phyloP scores from a whole-genome alignment of 2,329 filamentous ascomycete genomes.

The Venturia aucupariae region DNA sequence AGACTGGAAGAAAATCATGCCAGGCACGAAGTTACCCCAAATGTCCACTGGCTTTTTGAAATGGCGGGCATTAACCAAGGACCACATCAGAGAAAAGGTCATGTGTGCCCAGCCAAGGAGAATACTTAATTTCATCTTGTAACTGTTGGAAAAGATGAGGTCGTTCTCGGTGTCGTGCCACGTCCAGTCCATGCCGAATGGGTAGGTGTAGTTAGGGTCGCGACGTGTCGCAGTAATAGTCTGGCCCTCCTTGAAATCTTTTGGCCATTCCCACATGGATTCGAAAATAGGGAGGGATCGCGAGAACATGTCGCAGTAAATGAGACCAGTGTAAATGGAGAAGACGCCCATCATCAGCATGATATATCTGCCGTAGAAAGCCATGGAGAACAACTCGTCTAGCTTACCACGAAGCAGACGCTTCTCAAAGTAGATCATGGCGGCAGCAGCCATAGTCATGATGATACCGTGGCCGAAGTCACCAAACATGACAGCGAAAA shows the following conservation, averaged over 20 bases:
- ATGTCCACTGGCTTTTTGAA: conserved; percentile 95
- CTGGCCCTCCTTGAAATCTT: conserved; percentile 55
- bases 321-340: conserved; percentile 91
- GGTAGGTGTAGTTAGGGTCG: conserved; percentile 73
- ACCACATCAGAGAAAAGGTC: conserved; percentile 93
- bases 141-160: conserved; percentile 91
- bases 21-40: conserved; percentile 93
- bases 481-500: conserved; percentile 99
- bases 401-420: conserved; percentile 75
- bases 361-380: conserved; percentile 97
- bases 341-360: conserved; percentile 97
- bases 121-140: conserved; percentile 99
- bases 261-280: conserved; percentile 82
- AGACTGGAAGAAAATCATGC: conserved; percentile 99
- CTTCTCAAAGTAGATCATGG: conserved; percentile 97
- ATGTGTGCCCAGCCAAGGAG: conserved; percentile 96
- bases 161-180: conserved; percentile 97
- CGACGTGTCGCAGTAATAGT: conserved; percentile 56
- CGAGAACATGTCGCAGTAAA: conserved; percentile 97
- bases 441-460: conserved; percentile 72
- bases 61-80: conserved; percentile 86
- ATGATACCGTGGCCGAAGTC: conserved; percentile 90
- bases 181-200: conserved; percentile 89
- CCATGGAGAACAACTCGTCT: conserved; percentile 95
- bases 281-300: conserved; percentile 81